A percentile compares a stretch with the other conserved stretches of the same genome.
These are phyloP conservation scores for Fusarium temperatum DNA, from an alignment of 2,329 filamentous ascomycete species.

Conservation along the genomic window DNA sequence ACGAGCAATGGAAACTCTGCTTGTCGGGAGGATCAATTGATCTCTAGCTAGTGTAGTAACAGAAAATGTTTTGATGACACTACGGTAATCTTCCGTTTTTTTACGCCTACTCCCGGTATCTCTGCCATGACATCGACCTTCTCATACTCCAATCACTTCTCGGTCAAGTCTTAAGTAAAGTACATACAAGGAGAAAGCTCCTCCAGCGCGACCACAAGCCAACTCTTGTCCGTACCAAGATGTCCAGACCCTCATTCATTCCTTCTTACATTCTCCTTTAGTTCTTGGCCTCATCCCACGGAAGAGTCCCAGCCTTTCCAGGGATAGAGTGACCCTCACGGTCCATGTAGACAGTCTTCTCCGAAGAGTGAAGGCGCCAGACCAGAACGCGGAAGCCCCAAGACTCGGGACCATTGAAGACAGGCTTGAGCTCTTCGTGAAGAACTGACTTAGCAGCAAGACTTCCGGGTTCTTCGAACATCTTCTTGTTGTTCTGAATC, in stretches of 20 bases:
- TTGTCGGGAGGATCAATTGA: not conserved
- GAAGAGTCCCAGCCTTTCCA: not conserved
- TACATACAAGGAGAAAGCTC: not conserved
- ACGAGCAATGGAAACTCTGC: fast-evolving
- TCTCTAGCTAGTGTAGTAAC: not conserved
- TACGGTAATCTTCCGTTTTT: not conserved
- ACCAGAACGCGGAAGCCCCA: not conserved
- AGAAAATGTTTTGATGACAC: too few relatives aligned
- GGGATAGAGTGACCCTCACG: not conserved
- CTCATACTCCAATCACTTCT: not conserved
- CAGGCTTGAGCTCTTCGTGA: not conserved
- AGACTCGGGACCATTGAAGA: not conserved
- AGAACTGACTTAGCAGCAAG: not conserved
- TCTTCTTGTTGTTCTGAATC: not conserved
- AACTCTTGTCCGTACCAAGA: not conserved
- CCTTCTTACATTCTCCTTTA: not conserved
- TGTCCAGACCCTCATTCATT: not conserved
- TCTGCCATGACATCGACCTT: not conserved
- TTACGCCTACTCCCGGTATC: too few relatives aligned
- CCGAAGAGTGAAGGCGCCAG: not conserved
- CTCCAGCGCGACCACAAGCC: not conserved
- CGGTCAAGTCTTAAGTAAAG: not conserved
- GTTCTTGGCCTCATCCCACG: too few relatives aligned
- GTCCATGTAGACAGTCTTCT: not conserved
- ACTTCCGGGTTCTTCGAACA: not conserved